Evolutionary conservation across 2,329 filamentous ascomycete species (phyloP).

Genomic region (Calonectria hongkongensis): DNA sequence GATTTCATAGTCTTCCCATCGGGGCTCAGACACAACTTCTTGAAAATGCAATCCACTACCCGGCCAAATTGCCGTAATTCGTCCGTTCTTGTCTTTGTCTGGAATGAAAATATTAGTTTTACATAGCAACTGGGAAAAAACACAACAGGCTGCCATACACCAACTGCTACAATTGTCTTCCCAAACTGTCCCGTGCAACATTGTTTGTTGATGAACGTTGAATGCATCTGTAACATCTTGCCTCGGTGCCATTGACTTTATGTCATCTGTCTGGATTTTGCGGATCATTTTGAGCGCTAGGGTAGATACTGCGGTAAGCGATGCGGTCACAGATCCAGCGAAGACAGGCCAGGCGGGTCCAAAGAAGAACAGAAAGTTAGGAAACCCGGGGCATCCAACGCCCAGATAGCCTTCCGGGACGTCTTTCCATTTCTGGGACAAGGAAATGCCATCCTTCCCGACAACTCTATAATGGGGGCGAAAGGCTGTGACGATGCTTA

Average conservation of each 20-base stretch:
- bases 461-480: slow-evolving; percentile 7
- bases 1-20: slow-evolving; percentile 17
- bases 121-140: rapidly evolving
- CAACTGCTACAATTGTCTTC: slow-evolving; percentile 19
- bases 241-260: slow-evolving; percentile 4
- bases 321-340: background rate
- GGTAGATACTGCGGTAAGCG: background rate
- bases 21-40: slow-evolving; percentile 1
- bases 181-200: slow-evolving; percentile 8
- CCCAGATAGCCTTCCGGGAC: background rate
- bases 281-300: slow-evolving; percentile 18
- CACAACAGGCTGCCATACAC: background rate
- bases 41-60: slow-evolving; percentile 11
- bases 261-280: slow-evolving; percentile 5
- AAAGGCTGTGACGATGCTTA: background rate
- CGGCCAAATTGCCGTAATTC: slow-evolving; percentile 18
- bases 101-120: background rate
- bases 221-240: slow-evolving; percentile 12
- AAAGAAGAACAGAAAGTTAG: slow-evolving; percentile 16
- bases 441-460: background rate
- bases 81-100: slow-evolving; percentile 16
- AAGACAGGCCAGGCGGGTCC: slow-evolving; percentile 8
- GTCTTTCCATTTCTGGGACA: slow-evolving; percentile 12
- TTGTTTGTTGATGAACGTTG: slow-evolving; percentile 12
- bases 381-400: slow-evolving; percentile 5